These are phyloP conservation scores for Alternaria arborescens DNA, from an alignment of 2,329 filamentous ascomycete genomes.

Conservation along the genomic window DNA sequence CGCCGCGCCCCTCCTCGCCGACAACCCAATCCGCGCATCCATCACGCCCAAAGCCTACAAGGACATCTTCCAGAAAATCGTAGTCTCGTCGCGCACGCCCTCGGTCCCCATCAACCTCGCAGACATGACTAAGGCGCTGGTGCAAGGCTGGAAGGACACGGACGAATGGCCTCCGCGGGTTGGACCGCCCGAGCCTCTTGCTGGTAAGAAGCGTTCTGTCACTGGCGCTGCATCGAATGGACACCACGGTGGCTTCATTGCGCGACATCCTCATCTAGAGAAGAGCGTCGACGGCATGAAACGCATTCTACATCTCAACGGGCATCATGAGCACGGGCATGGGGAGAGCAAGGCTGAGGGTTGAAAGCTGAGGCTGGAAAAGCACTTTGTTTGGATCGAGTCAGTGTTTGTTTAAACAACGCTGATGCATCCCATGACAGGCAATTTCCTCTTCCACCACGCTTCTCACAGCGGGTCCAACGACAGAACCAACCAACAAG, in stretches of 20 bases:
- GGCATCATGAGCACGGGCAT: slow-evolving; percentile 16
- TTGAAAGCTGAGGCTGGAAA: slow-evolving; percentile 5
- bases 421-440: slow-evolving; percentile 4
- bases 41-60: slow-evolving; percentile 78
- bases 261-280: slow-evolving; percentile 53
- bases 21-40: slow-evolving; percentile 78
- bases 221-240: slow-evolving; percentile 21
- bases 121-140: slow-evolving; percentile 81
- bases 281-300: slow-evolving; percentile 57
- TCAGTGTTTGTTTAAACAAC: slow-evolving; percentile 3
- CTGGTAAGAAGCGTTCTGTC: slow-evolving; percentile 47
- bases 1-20: slow-evolving; percentile 73
- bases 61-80: slow-evolving; percentile 88
- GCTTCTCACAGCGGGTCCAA: not conserved
- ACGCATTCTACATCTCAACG: slow-evolving; percentile 53
- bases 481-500: not conserved
- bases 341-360: slow-evolving; percentile 17
- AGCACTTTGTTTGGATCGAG: not conserved
- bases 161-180: slow-evolving; percentile 87
- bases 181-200: slow-evolving; percentile 57
- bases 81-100: slow-evolving; percentile 80
- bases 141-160: slow-evolving; percentile 90
- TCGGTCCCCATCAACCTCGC: slow-evolving; percentile 86
- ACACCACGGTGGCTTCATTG: slow-evolving; percentile 42
- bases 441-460: not conserved